Conservation (phyloP, 768 basidiomycete species). For the Amanita molliuscula region DNA sequence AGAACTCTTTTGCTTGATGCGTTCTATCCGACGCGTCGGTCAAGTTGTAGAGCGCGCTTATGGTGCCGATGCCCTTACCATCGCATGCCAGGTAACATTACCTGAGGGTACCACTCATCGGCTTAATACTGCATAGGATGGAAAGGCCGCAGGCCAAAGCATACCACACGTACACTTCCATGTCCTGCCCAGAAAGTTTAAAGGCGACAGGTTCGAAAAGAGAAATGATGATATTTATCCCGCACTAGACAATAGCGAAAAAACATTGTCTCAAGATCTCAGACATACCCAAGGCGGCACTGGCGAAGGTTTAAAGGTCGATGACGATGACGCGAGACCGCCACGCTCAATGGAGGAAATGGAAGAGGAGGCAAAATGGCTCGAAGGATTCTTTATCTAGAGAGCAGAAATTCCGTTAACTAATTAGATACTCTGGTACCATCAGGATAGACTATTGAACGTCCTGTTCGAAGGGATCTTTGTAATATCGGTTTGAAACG, state of each 20-base stretch:
- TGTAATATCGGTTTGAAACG: conserved; percentile 17
- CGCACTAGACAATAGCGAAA: conserved; percentile 59
- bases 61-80: conserved; percentile 71
- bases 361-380: conserved; percentile 68
- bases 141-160: conserved; percentile 66
- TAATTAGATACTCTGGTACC: background rate
- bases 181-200: conserved; percentile 69
- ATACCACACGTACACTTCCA: conserved; percentile 98
- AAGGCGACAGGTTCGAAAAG: conserved; percentile 54
- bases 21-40: conserved; percentile 70
- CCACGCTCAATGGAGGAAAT: conserved; percentile 64
- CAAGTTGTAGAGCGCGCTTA: conserved; percentile 74
- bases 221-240: conserved; percentile 74
- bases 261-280: conserved; percentile 32
- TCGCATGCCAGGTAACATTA: conserved; percentile 71
- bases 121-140: conserved; percentile 46
- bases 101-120: background rate
- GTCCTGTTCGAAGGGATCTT: background rate
- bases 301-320: conserved; percentile 38
- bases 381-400: conserved; percentile 43
- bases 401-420: background rate
- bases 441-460: conserved; percentile 1
- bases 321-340: conserved; percentile 59
- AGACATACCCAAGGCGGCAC: conserved; percentile 13
- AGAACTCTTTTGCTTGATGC: conserved; percentile 77